Base-by-base conservation (phyloP, 1,284 basidiomycete species). In the Leccinum holopus region DNA sequence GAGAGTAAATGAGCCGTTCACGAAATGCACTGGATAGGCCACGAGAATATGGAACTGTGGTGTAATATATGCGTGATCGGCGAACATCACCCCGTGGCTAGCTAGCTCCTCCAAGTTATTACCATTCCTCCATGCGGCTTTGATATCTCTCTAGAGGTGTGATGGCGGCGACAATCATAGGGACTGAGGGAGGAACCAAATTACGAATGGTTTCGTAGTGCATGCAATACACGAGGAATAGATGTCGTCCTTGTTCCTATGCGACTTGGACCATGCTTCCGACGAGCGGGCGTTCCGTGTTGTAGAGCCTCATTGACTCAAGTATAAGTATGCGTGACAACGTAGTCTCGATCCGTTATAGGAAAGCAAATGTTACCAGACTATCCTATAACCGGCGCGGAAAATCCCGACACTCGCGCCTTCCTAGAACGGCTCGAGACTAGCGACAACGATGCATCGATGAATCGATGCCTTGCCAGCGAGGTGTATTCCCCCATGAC, bases 91-190 rank as follows among this genome's bases (percentile, higher is more conserved):
- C 14, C 64, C 62, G 6, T 60, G 37, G 3, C 3, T 58, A 16
- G 49, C 44, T 5, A 73, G 49, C 2, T 60, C 63, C 25, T 3
- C 18, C 33, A 47, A 61, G 21, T 74, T 72, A 33, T 60, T 61
- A 74, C 71, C 72, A 74, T 7, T 63, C 61, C 12, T 74, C 70
- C 72, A 72, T 74, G 56, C 51, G 37, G 44, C 55, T n/a, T 32
- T 65, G 63, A 47, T 66, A 65, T 61, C 69, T 63, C 55, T 75
- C 73, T 33, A 75, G 56, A n/a, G 53, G 61, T 8, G 71, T 72
- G 33, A 72, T 10, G 35, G 68, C 61, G 9, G 68, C 63, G 10
- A 69, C 65, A 12, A 30, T 30, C 28, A 72, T 53, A 6, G 71
- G 73, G 16, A 70, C 61, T 3, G 33, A 2, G 5, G 51, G 57